These are phyloP conservation scores for Stenogyne calaminthoides DNA, from an alignment of 305 asterid species.

Conservation along the genomic window DNA sequence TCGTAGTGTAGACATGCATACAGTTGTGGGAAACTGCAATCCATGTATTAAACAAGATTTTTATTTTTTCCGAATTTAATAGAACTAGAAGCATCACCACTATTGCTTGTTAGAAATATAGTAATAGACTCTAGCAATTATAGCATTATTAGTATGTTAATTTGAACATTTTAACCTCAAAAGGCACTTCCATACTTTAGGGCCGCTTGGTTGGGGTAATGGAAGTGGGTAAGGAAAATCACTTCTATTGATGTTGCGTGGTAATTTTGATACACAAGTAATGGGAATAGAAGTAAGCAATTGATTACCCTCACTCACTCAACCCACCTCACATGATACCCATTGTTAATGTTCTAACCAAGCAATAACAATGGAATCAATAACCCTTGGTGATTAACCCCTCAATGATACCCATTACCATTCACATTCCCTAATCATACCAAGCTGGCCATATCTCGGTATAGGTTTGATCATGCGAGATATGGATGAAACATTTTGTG, in stretches of 20 bases:
- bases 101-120: background rate
- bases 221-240: too few species aligned
- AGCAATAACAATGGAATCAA: too few species aligned
- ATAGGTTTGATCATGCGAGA: background rate
- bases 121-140: background rate
- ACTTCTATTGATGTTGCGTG: too few species aligned
- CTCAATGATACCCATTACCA: too few species aligned
- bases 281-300: too few species aligned
- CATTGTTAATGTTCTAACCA: too few species aligned
- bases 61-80: background rate
- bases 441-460: background rate
- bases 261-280: too few species aligned
- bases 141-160: background rate
- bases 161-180: background rate
- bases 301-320: too few species aligned
- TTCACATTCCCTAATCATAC: too few species aligned
- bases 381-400: too few species aligned
- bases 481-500: background rate
- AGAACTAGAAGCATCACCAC: background rate
- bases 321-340: too few species aligned
- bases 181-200: background rate
- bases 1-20: background rate
- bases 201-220: too few species aligned
- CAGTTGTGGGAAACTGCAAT: background rate
- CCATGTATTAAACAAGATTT: background rate